phyloP scores from a whole-genome alignment of 2,329 filamentous ascomycete species.

The Pseudogymnoascus sp. region DNA sequence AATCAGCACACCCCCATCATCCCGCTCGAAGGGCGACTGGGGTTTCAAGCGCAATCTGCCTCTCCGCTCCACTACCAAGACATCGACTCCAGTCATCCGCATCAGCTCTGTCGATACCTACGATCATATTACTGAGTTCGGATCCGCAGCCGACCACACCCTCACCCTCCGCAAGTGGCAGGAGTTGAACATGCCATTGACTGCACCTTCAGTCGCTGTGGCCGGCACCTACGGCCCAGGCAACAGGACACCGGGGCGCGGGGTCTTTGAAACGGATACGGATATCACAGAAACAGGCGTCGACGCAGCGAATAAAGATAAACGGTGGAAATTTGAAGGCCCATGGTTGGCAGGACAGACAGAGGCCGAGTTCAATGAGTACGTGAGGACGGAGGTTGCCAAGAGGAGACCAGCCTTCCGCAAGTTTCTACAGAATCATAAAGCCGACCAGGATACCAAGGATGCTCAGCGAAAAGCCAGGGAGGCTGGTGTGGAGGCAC shows the following conservation, averaged over 20 bases:
- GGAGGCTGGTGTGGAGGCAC: conserved; percentile 29
- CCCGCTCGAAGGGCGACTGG: conserved; percentile 76
- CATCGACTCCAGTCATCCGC: conserved; percentile 65
- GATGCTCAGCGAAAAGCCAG: conserved; percentile 32
- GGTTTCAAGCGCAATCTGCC: conserved; percentile 82
- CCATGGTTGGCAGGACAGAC: conserved; percentile 58
- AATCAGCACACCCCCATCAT: conserved; percentile 66
- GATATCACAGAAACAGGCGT: conserved; percentile 41
- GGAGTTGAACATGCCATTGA: conserved; percentile 66
- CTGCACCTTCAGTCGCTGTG: conserved; percentile 36
- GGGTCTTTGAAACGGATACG: conserved; percentile 50
- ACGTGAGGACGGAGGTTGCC: conserved; percentile 45
- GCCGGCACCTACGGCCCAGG: conserved; percentile 15
- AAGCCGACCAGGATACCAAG: conserved; percentile 39
- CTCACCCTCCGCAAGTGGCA: conserved; percentile 78
- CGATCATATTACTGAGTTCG: conserved; percentile 84
- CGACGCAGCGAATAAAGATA: conserved; percentile 26
- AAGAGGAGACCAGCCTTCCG: conserved; percentile 47
- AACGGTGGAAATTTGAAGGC: conserved; percentile 57
- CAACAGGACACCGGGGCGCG: conserved; percentile 31
- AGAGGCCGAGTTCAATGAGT: conserved; percentile 50
- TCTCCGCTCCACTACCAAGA: conserved; percentile 60
- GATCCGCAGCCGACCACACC: conserved; percentile 71
- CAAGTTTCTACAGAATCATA: conserved; percentile 40
- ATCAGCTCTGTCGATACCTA: conserved; percentile 72